Percentiles rank a stretch among this genome's conserved stretches.
phyloP scores from a whole-genome alignment of 2,329 filamentous ascomycete species.

The Fragosphaeria purpurea region DNA sequence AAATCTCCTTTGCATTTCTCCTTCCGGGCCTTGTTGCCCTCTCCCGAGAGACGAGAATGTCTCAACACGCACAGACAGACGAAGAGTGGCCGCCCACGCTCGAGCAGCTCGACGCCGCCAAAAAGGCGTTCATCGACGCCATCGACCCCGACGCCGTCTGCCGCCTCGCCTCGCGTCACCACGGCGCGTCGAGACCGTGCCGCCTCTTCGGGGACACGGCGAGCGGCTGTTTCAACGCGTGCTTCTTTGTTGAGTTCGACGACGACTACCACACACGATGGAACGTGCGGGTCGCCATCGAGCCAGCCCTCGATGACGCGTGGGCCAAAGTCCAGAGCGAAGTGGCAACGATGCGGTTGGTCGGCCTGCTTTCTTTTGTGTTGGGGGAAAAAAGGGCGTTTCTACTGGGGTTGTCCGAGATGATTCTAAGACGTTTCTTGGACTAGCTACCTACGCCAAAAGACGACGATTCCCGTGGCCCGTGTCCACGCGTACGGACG shows the following conservation, averaged over 20 bases:
- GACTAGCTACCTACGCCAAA: slow-evolving; percentile 14
- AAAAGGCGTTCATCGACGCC: too few species aligned
- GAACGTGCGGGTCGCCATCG: slow-evolving; percentile 18
- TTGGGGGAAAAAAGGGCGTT: too few species aligned
- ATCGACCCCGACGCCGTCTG: too few species aligned
- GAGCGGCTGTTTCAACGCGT: too few species aligned
- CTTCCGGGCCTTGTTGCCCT: too few species aligned
- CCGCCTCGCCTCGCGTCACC: too few species aligned
- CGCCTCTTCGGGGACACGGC: too few species aligned
- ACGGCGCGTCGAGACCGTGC: too few species aligned
- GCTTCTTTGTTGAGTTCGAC: not conserved
- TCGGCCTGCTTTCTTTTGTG: slow-evolving; percentile 1
- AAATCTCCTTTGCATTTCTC: too few species aligned
- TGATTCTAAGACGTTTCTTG: not conserved
- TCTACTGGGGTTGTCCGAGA: not conserved
- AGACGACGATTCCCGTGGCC: slow-evolving; percentile 17
- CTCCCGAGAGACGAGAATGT: too few species aligned
- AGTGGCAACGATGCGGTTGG: slow-evolving; percentile 16
- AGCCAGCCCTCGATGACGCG: slow-evolving; percentile 12
- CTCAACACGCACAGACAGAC: too few species aligned
- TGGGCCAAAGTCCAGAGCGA: slow-evolving; percentile 20
- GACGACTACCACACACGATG: slow-evolving; percentile 5
- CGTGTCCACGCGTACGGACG: slow-evolving; percentile 14
- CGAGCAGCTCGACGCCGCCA: not conserved
- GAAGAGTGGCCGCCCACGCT: not conserved